Percentiles rank a stretch among this genome's conserved stretches.
phyloP scores from a whole-genome alignment of 768 basidiomycete genomes.

The Phylloporus scabripes region DNA sequence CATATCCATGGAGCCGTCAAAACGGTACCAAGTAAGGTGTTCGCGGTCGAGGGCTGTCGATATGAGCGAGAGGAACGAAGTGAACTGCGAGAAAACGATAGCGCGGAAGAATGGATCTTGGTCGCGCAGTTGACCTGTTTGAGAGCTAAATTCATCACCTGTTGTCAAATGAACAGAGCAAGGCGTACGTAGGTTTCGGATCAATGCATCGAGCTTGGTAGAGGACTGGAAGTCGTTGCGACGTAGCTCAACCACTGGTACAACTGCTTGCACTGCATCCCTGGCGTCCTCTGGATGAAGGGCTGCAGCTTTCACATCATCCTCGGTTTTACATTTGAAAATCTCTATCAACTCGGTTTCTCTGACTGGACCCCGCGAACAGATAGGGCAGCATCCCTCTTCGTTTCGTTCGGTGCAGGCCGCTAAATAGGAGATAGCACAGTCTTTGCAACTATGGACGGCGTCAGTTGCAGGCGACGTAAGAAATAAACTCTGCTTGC shows the following conservation, averaged over 20 bases:
- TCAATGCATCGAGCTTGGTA: conserved; percentile 84
- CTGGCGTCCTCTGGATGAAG: conserved; percentile 10
- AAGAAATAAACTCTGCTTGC: conserved; percentile 34
- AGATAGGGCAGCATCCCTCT: conserved; percentile 74
- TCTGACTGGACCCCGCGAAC: conserved; percentile 63
- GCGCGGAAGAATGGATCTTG: conserved; percentile 77
- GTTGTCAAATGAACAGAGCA: neutral
- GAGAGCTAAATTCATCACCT: conserved; percentile 1
- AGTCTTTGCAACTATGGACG: conserved; percentile 75
- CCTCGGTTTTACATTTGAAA: conserved; percentile 31
- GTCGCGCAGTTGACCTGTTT: conserved; percentile 52
- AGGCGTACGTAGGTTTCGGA: conserved; percentile 60
- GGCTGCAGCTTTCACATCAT: neutral
- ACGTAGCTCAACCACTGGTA: conserved; percentile 51
- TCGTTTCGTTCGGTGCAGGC: conserved; percentile 65
- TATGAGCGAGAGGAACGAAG: conserved; percentile 81
- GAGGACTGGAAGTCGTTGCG: conserved; percentile 85
- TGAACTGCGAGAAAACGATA: conserved; percentile 89
- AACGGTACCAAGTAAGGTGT: conserved; percentile 62
- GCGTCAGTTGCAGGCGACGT: neutral
- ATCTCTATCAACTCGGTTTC: conserved; percentile 62
- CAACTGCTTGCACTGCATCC: conserved; percentile 19
- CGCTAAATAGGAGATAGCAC: conserved; percentile 70
- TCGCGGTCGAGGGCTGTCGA: conserved; percentile 67
- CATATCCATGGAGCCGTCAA: conserved; percentile 91